Evolutionary conservation across 2,329 filamentous ascomycete species (phyloP).

Genomic region (Aspergillus transmontanensis): DNA sequence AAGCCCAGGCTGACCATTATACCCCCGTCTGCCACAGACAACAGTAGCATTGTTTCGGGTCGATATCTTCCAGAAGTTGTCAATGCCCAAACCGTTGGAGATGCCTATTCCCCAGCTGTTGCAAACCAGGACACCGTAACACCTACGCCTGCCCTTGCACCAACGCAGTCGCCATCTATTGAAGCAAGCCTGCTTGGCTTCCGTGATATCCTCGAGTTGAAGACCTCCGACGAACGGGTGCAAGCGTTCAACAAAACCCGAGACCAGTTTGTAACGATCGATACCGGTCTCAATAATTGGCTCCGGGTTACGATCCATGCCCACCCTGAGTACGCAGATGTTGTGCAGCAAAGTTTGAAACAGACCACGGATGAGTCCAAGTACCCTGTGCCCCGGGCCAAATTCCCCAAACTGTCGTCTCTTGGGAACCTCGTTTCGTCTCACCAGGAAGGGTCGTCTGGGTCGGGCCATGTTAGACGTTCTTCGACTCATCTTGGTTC

Average conservation of each 20-base stretch:
- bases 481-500: conserved; percentile 40
- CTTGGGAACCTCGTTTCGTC: conserved; percentile 32
- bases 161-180: conserved; percentile 20
- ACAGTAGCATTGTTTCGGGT: conserved; percentile 18
- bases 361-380: conserved; percentile 33
- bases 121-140: conserved; percentile 10
- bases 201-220: conserved; percentile 74
- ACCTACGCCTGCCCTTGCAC: conserved; percentile 13
- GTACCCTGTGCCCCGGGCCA: conserved; percentile 35
- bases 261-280: conserved; percentile 67
- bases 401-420: conserved; percentile 46
- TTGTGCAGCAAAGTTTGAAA: conserved; percentile 41
- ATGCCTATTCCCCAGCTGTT: conserved; percentile 2
- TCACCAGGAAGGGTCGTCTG: conserved; percentile 35
- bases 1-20: conserved; percentile 36
- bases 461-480: conserved; percentile 37
- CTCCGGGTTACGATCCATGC: conserved; percentile 51
- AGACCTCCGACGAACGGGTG: conserved; percentile 68
- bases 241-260: conserved; percentile 73
- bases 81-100: conserved; percentile 12
- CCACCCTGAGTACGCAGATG: conserved; percentile 56
- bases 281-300: conserved; percentile 73
- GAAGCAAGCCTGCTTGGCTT: conserved; percentile 60
- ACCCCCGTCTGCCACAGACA: conserved; percentile 25
- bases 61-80: conserved; percentile 16